These are phyloP conservation scores for Rhizomucor miehei DNA, from an alignment of 371 early-diverging fungal species.

Conservation along the genomic window DNA sequence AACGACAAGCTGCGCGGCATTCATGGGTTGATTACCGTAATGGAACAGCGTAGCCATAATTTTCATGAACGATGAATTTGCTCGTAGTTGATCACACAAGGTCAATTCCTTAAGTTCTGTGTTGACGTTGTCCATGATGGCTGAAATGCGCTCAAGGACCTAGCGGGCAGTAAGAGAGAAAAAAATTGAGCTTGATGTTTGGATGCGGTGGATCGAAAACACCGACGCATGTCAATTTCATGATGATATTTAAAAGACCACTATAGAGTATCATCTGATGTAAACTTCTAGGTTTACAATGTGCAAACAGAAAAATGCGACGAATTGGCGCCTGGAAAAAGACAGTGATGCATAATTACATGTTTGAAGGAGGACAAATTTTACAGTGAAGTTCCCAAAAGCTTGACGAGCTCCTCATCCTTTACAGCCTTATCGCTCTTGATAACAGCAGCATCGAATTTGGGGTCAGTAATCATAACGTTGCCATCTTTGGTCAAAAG, in stretches of 20 bases:
- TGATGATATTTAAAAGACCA: too few species aligned
- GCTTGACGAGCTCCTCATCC: conserved; percentile 66
- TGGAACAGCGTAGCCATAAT: conserved; percentile 46
- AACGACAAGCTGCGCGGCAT: conserved; percentile 44
- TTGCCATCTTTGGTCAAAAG: conserved; percentile 86
- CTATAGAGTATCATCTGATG: too few species aligned
- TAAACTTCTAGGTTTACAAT: too few species aligned
- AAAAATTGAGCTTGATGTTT: too few species aligned
- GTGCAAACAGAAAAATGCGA: too few species aligned
- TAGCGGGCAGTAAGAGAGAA: too few species aligned
- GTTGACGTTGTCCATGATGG: conserved; percentile 29
- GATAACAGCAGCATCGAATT: conserved; percentile 61
- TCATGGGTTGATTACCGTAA: conserved; percentile 48
- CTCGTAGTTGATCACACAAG: conserved; percentile 35
- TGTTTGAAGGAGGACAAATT: conserved; percentile 22
- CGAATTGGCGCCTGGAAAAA: too few species aligned
- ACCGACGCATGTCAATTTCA: too few species aligned
- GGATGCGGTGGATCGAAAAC: too few species aligned
- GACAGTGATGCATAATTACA: too few species aligned
- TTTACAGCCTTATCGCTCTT: conserved; percentile 77
- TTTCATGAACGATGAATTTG: conserved; percentile 52
- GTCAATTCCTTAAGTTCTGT: conserved; percentile 44
- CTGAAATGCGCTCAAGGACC: too few species aligned
- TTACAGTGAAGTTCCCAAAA: conserved; percentile 57
- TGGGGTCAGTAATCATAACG: conserved; percentile 70